Evolutionary conservation across 1,284 basidiomycete species (phyloP), one percentile per base, ranked within the genome.

Genomic region (Cystobasidium slooffiae): DNA sequence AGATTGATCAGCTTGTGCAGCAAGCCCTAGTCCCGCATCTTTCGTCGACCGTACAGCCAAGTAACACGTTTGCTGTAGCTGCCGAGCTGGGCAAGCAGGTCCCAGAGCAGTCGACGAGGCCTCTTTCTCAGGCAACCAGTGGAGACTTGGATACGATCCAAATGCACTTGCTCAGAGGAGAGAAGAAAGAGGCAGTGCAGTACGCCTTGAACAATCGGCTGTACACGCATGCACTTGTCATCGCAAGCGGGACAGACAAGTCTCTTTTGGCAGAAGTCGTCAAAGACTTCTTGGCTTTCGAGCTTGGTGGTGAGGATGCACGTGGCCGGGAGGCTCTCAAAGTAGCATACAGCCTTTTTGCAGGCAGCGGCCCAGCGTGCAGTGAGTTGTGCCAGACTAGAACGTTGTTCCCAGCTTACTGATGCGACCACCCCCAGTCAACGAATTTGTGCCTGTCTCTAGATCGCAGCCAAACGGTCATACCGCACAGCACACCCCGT

Each of bases 151-250:
- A 90, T 78, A 89, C 89, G 79, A 90, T 97, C 70, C 89, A 93
- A 76, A 86, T 87, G 41, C 87, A 92, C 72, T 85, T 97, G 12
- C 83, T 94, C 8, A 86, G 88, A 58, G 97, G 97, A 16, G 89
- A 97, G 78, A 90, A 92, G 72, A 88, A 88, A 37, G 88, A 91
- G 76, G 97, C 97, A 0, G 94, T 93, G 79, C 89, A 90, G 74
- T 94, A 90, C 80, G 96, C 97, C 4, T 85, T 94, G 39, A 89
- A 94, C 75, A 88, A 94, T 81, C 90, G 88, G 78, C 84, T 99
- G 76, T 99, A 95, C 94, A 89, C 93, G 0, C 97, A 99, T 82
- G 97, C 97, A 0, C 89, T 99, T 87, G 85, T 98, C 61, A 95
- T 99, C 76, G 90, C 97, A 8, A 95, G 92, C 80, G 91, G 92